Evolutionary conservation across 331 rosid genomes (phyloP).

Genomic region (Telfairia occidentalis): DNA sequence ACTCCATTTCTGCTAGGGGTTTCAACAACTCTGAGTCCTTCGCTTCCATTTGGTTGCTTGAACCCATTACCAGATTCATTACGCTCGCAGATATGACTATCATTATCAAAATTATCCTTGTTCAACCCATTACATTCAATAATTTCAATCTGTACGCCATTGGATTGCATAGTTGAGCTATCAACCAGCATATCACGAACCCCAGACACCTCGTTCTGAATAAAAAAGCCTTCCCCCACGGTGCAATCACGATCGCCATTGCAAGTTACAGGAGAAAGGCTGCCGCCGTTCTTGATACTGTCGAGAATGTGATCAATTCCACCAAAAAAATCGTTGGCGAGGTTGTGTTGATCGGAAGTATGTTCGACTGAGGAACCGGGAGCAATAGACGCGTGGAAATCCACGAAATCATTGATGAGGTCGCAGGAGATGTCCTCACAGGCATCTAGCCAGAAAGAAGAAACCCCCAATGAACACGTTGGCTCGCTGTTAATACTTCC

Average conservation of each 20-base stretch:
- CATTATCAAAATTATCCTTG: conserved; percentile 16
- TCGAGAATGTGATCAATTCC: conserved; percentile 80
- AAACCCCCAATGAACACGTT: conserved; percentile 12
- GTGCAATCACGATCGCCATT: conserved; percentile 4
- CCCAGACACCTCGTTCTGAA: conserved; percentile 13
- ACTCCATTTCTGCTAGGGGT: conserved; percentile 23
- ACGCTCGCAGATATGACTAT: conserved; percentile 14
- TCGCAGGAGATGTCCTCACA: conserved; percentile 80
- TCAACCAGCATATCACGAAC: conserved; percentile 17
- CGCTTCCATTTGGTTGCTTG: conserved; percentile 24
- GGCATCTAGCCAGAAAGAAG: conserved; percentile 94
- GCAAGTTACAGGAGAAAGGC: conserved; percentile 35
- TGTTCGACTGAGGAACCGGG: conserved; percentile 28
- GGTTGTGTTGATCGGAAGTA: conserved; percentile 42
- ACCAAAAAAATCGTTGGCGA: conserved; percentile 58
- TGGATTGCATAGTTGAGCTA: conserved; percentile 13
- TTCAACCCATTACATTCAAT: conserved; percentile 14
- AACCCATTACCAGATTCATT: conserved; percentile 18
- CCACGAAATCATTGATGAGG: conserved; percentile 38
- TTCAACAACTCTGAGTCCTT: conserved; percentile 17
- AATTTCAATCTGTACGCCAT: conserved; percentile 5
- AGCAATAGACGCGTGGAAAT: conserved; percentile 33
- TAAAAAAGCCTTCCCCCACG: conserved; percentile 13
- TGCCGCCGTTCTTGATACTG: conserved; percentile 64
- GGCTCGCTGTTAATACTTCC: conserved; percentile 19